Conservation (phyloP, 2,329 filamentous ascomycete species). For the Rhinocladiella similis region DNA sequence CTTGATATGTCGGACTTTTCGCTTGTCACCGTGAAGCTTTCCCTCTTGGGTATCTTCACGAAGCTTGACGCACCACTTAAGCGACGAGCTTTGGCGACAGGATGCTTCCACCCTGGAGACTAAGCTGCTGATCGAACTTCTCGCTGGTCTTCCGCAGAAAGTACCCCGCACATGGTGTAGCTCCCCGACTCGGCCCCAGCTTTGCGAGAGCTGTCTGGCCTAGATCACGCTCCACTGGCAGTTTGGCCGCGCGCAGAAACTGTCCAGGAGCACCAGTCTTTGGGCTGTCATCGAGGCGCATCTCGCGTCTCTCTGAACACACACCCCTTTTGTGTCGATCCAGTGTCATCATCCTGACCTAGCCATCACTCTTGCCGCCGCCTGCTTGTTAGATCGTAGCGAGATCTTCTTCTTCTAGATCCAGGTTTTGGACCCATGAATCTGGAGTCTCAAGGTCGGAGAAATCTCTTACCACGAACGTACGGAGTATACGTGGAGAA, state of each 20-base stretch:
- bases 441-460: too few relatives aligned
- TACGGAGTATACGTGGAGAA: too few relatives aligned
- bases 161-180: neutral
- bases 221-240: conserved; percentile 13
- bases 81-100: neutral
- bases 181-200: neutral
- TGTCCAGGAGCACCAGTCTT: neutral
- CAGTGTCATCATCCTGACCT: neutral
- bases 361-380: too few relatives aligned
- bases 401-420: neutral
- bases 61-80: neutral
- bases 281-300: neutral
- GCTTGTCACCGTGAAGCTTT: neutral
- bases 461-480: too few relatives aligned
- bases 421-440: too few relatives aligned
- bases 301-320: neutral
- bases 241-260: neutral
- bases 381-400: neutral
- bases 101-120: neutral
- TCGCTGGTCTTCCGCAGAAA: neutral
- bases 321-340: neutral
- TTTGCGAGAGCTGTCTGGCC: neutral
- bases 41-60: neutral
- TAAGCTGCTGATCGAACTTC: neutral
- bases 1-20: neutral